These are phyloP conservation scores for Rubia occidens DNA, from an alignment of 305 asterid genomes.

Conservation along the genomic window DNA sequence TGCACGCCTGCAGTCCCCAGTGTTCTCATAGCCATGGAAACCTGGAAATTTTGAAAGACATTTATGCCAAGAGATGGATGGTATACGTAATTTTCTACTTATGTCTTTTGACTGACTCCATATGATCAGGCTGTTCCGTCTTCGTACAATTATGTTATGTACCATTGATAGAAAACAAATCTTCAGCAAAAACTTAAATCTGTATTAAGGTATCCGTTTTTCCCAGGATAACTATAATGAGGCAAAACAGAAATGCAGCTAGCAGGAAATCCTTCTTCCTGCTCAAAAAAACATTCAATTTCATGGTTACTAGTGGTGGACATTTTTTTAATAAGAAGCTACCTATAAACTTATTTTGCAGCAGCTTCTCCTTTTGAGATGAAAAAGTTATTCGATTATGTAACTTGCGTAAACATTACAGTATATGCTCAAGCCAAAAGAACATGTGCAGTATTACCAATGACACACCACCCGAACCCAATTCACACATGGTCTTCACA, in stretches of 20 bases:
- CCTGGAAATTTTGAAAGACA: slow-evolving; percentile 39
- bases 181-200: too few relatives aligned
- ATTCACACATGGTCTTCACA: slow-evolving; percentile 91
- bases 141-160: neutral
- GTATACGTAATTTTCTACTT: neutral
- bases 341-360: neutral
- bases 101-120: neutral
- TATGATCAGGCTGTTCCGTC: neutral
- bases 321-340: neutral
- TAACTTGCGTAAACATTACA: neutral
- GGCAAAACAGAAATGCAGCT: neutral
- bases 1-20: slow-evolving; percentile 79
- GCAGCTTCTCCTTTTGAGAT: neutral
- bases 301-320: neutral
- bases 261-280: neutral
- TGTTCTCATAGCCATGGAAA: slow-evolving; percentile 89
- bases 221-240: neutral
- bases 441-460: slow-evolving; percentile 39
- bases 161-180: neutral
- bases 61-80: neutral
- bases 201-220: neutral
- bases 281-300: neutral
- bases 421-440: slow-evolving; percentile 10
- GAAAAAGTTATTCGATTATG: neutral
- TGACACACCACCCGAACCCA: slow-evolving; percentile 92